A percentile compares a stretch with the other conserved stretches of the same genome.
Evolutionary conservation across 2,329 filamentous ascomycete species (phyloP).

Genomic region (Fusarium falciforme): DNA sequence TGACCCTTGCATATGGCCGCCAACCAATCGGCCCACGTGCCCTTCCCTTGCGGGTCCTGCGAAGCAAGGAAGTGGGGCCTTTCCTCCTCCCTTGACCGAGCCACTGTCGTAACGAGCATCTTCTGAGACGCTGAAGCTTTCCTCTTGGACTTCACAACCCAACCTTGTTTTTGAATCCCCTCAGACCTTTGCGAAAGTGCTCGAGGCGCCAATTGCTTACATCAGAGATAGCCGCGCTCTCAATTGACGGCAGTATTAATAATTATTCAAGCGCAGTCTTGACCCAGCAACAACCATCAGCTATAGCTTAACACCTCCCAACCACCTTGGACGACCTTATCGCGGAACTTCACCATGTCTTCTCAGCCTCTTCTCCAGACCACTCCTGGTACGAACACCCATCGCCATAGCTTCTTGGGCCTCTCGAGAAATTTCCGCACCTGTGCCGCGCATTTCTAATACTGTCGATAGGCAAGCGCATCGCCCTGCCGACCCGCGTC

Average conservation of each 20-base stretch:
- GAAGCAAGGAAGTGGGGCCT: slow-evolving; percentile 25
- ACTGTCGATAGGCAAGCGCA: slow-evolving; percentile 84
- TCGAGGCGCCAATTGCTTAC: slow-evolving; percentile 11
- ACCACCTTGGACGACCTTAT: slow-evolving; percentile 12
- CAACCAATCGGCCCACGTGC: slow-evolving; percentile 51
- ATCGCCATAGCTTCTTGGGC: slow-evolving; percentile 34
- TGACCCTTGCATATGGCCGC: slow-evolving; percentile 33
- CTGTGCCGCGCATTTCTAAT: slow-evolving; percentile 27
- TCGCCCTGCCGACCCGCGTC: slow-evolving; percentile 96
- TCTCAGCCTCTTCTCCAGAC: slow-evolving; percentile 96
- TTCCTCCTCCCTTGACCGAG: slow-evolving; percentile 28
- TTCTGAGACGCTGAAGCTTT: slow-evolving; percentile 21
- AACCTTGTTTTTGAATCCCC: slow-evolving; percentile 5
- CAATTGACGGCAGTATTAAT: slow-evolving; percentile 7
- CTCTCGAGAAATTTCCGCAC: not conserved
- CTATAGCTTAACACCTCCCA: slow-evolving; percentile 13
- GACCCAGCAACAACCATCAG: not conserved
- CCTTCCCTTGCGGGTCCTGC: slow-evolving; percentile 18
- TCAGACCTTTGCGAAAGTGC: not conserved
- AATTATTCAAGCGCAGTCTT: not conserved
- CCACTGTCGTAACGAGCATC: slow-evolving; percentile 35
- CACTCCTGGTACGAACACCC: slow-evolving; percentile 77
- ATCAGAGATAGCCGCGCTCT: not conserved
- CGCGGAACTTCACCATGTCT: slow-evolving; percentile 74
- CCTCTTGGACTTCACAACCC: slow-evolving; percentile 12